Conservation (phyloP, 225 moss, liverwort and hornwort genomes). For the Rhytidiadelphus loreus region DNA sequence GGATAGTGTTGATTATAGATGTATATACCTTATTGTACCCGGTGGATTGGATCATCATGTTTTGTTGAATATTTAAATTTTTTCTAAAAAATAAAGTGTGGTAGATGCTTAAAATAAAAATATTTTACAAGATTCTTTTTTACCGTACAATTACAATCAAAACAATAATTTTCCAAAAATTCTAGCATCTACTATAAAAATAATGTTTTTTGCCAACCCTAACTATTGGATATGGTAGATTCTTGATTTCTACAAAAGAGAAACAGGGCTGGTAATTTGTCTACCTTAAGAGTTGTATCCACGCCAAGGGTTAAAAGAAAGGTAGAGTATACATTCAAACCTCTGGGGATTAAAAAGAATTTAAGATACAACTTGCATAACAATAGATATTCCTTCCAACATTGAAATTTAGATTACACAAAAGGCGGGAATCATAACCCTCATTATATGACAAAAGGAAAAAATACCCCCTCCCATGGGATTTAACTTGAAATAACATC, state of each 20-base stretch:
- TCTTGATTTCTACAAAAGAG: neutral
- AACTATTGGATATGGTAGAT: rapidly evolving
- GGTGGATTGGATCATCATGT: rapidly evolving
- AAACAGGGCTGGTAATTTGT: neutral
- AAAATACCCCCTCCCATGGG: rapidly evolving
- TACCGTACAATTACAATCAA: neutral
- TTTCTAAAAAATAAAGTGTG: rapidly evolving
- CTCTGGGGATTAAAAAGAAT: neutral
- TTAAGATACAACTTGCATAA: rapidly evolving
- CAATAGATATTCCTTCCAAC: neutral
- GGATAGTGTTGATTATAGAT: rapidly evolving
- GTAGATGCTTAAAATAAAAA: neutral
- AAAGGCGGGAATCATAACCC: rapidly evolving
- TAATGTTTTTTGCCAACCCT: rapidly evolving
- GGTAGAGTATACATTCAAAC: neutral
- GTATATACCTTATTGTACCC: rapidly evolving
- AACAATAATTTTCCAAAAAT: neutral
- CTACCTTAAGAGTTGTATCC: neutral
- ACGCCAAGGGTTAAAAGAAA: neutral
- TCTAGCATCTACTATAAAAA: neutral
- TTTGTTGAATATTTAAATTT: neutral
- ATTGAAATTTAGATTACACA: neutral
- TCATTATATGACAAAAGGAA: too few species aligned
- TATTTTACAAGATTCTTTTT: neutral
- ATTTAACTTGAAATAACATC: neutral